Percentiles rank a stretch among this genome's conserved stretches.
phyloP scores from a whole-genome alignment of 2,329 filamentous ascomycete genomes.

The Ceratocystis cacaofunesta region DNA sequence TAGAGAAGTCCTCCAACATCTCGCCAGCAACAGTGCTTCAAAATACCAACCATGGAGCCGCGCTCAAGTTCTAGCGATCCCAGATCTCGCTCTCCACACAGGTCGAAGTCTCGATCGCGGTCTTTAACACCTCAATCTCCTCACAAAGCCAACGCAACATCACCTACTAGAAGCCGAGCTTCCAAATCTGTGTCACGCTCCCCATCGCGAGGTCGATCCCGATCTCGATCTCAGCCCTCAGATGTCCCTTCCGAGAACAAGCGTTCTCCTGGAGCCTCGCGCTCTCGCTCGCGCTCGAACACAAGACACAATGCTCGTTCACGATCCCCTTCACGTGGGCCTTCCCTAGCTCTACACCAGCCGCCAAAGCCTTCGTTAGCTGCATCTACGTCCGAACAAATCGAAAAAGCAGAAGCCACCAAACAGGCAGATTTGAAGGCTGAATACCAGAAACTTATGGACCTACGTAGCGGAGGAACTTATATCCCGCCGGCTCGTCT shows the following conservation, averaged over 20 bases:
- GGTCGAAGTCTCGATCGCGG: background rate
- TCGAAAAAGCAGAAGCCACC: slow-evolving; percentile 53
- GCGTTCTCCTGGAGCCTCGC: background rate
- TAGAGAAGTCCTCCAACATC: background rate
- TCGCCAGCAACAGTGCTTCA: background rate
- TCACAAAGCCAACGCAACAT: background rate
- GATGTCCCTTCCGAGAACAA: background rate
- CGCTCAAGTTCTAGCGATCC: slow-evolving; percentile 3
- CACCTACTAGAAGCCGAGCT: background rate
- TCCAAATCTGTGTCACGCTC: background rate
- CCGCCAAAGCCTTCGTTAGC: slow-evolving; percentile 18
- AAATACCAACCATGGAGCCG: slow-evolving; percentile 4
- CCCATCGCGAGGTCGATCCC: slow-evolving; percentile 23
- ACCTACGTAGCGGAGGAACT: slow-evolving; percentile 84
- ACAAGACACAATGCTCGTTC: slow-evolving; percentile 23
- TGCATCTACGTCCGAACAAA: slow-evolving; percentile 19
- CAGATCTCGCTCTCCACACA: background rate
- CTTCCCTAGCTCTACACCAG: slow-evolving; percentile 18
- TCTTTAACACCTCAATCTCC: background rate
- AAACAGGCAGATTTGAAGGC: slow-evolving; percentile 81
- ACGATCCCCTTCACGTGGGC: slow-evolving; percentile 23
- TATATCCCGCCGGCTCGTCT: slow-evolving; percentile 90
- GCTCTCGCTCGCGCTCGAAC: slow-evolving; percentile 8
- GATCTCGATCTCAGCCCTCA: background rate
- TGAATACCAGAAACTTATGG: slow-evolving; percentile 84